Percentiles rank a stretch among this genome's conserved stretches.
Conservation (phyloP, 1,284 basidiomycete species). For the Grifola frondosa region DNA sequence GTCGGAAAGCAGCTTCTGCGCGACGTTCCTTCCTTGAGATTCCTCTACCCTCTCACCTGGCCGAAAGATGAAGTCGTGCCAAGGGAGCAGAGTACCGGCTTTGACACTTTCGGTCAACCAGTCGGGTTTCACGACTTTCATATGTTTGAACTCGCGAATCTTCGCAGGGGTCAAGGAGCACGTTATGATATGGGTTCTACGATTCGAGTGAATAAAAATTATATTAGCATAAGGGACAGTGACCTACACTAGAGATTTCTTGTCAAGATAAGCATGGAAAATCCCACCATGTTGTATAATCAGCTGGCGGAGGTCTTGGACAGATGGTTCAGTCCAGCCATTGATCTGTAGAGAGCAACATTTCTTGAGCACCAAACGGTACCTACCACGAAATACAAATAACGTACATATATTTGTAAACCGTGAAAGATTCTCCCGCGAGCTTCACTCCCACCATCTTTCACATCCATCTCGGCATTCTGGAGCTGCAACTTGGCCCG, state of each 20-base stretch:
- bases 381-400: too few relatives aligned
- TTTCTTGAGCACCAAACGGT: not conserved
- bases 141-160: slow-evolving; percentile 81
- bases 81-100: slow-evolving; percentile 69
- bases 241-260: slow-evolving; percentile 71
- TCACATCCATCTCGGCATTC: slow-evolving; percentile 59
- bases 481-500: slow-evolving; percentile 89
- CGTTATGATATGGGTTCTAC: slow-evolving; percentile 88
- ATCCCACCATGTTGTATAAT: slow-evolving; percentile 83
- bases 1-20: slow-evolving; percentile 36
- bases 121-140: slow-evolving; percentile 86
- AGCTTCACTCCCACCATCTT: slow-evolving; percentile 15
- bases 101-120: slow-evolving; percentile 84
- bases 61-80: slow-evolving; percentile 66
- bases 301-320: slow-evolving; percentile 80
- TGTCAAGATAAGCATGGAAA: slow-evolving; percentile 83
- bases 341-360: slow-evolving; percentile 65
- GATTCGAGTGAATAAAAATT: slow-evolving; percentile 9
- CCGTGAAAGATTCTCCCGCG: slow-evolving; percentile 67
- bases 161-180: slow-evolving; percentile 89
- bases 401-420: slow-evolving; percentile 74
- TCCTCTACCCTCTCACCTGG: slow-evolving; percentile 46
- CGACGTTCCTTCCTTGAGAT: slow-evolving; percentile 46
- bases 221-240: slow-evolving; percentile 2
- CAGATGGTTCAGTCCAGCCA: slow-evolving; percentile 86